phyloP scores from a whole-genome alignment of 2,329 filamentous ascomycete species.

The Didymosphaeria variabile region DNA sequence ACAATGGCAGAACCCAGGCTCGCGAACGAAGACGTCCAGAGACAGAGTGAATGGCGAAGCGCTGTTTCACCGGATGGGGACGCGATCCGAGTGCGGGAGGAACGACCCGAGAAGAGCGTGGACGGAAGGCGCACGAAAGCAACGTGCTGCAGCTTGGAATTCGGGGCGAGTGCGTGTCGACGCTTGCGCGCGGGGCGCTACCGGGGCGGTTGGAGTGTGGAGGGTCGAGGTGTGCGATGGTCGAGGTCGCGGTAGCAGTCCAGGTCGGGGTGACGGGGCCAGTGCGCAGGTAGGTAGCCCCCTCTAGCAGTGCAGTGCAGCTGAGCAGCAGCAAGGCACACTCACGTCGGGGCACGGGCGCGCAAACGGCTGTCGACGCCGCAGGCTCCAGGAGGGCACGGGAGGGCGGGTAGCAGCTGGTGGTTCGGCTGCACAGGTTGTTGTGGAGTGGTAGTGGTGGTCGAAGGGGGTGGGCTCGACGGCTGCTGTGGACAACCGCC shows the following conservation, averaged over 20 bases:
- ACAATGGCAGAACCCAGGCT: conserved; percentile 29
- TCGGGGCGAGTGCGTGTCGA: neutral
- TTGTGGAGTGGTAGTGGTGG: conserved; percentile 4
- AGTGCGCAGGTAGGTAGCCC: conserved; percentile 8
- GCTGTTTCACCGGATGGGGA: conserved; percentile 31
- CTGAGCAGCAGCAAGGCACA: conserved; percentile 13
- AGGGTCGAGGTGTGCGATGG: conserved; percentile 11
- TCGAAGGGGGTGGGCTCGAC: neutral
- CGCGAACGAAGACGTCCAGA: conserved; percentile 20
- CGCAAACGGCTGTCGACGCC: neutral
- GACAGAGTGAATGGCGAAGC: conserved; percentile 33
- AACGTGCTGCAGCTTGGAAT: conserved; percentile 4
- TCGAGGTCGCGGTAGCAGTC: conserved; percentile 11
- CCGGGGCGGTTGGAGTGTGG: conserved; percentile 7
- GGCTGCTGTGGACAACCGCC: conserved; percentile 6
- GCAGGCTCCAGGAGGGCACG: neutral
- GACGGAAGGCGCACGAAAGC: neutral
- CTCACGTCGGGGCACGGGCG: neutral
- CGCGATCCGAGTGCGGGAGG: conserved; percentile 17
- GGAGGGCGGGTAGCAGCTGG: no score
- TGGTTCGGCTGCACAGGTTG: neutral
- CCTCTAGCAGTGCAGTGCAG: conserved; percentile 4
- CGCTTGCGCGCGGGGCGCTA: conserved; percentile 13
- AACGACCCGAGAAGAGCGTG: neutral
- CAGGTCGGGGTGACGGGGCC: conserved; percentile 14